Percentiles rank a stretch among this genome's conserved stretches.
phyloP scores from a whole-genome alignment of 305 asterid species.

The Fraxinus latifolia region DNA sequence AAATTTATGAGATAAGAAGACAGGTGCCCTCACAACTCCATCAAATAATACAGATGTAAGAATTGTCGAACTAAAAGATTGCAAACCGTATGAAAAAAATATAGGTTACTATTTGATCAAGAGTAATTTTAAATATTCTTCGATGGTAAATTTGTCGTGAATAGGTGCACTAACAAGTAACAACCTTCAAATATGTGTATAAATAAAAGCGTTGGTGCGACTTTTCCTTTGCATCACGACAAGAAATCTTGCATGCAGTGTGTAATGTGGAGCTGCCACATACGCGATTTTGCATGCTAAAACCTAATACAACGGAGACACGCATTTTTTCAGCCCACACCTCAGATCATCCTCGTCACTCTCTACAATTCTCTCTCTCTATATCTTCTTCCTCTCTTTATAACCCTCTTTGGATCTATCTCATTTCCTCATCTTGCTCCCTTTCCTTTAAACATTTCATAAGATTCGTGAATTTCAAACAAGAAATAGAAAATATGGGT shows the following conservation, averaged over 20 bases:
- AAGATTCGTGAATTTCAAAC: not conserved
- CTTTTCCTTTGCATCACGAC: not conserved
- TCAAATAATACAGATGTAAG: too few species aligned
- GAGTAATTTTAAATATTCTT: not conserved
- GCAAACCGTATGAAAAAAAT: too few species aligned
- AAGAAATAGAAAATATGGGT: constrained; percentile 34
- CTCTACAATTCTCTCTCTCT: not conserved
- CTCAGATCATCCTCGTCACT: constrained; percentile 58
- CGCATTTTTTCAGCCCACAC: constrained; percentile 73
- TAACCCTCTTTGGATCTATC: not conserved
- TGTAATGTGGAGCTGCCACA: constrained; percentile 65
- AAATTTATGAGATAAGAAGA: not conserved
- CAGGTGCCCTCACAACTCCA: not conserved
- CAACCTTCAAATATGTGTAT: not conserved
- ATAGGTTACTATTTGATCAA: not conserved
- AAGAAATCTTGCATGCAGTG: constrained; percentile 43
- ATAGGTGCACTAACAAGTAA: not conserved
- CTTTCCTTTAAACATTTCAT: not conserved
- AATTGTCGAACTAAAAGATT: not conserved
- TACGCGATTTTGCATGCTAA: constrained; percentile 55
- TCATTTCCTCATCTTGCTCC: constrained; percentile 6
- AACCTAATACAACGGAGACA: constrained; percentile 65
- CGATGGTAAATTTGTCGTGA: not conserved
- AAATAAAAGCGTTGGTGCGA: not conserved
- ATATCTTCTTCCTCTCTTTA: not conserved